Conservation (phyloP, 345 rosid genomes). For the Linum tenue region DNA sequence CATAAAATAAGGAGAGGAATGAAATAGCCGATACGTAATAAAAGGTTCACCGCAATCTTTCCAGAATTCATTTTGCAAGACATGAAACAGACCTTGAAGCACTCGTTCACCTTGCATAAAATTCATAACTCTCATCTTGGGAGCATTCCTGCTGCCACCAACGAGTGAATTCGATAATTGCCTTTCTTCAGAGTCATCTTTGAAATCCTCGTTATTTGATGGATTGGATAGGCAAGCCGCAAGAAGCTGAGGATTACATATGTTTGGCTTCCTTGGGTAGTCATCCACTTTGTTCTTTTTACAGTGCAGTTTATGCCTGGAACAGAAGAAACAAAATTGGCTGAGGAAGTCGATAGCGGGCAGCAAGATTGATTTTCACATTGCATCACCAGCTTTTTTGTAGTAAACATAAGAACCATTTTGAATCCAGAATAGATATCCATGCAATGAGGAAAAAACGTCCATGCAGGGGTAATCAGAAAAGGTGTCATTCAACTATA, state of each 20-base stretch:
- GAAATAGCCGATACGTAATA: not conserved
- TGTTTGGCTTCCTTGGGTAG: conserved; percentile 30
- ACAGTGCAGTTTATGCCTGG: conserved; percentile 66
- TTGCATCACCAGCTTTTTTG: not conserved
- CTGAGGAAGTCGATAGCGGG: conserved; percentile 5
- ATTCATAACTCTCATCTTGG: conserved; percentile 64
- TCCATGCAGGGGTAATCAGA: too few relatives aligned
- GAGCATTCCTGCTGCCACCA: conserved; percentile 67
- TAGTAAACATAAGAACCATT: too few relatives aligned
- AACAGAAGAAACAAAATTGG: conserved; percentile 14
- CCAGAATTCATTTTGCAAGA: not conserved
- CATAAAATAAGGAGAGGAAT: conserved; percentile 3
- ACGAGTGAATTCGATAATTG: conserved; percentile 64
- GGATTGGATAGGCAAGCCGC: conserved; percentile 28
- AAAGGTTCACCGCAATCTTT: too few relatives aligned
- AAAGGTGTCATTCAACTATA: too few relatives aligned
- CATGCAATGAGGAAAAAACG: too few relatives aligned
- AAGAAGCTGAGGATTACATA: conserved; percentile 33
- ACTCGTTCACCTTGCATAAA: conserved; percentile 45
- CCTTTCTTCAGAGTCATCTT: conserved; percentile 36
- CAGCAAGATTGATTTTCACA: not conserved
- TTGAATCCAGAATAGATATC: too few relatives aligned
- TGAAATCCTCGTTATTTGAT: conserved; percentile 49
- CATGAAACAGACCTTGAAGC: conserved; percentile 50
- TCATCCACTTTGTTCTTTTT: conserved; percentile 61